Conservation (phyloP, 1,284 basidiomycete genomes). For the Wolfiporia cocos region DNA sequence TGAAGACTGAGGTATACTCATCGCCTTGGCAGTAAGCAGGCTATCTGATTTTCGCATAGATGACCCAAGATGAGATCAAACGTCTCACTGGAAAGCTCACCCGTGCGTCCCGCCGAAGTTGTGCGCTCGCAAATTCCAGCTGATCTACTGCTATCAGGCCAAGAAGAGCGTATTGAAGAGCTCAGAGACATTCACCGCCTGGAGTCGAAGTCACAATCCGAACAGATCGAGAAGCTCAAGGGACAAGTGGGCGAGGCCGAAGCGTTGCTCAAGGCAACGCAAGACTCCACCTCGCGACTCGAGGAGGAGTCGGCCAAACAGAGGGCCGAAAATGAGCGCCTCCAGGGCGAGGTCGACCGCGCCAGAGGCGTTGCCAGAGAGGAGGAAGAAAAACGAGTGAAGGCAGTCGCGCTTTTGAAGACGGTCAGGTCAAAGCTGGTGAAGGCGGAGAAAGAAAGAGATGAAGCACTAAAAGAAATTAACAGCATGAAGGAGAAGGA, state of each 20-base stretch:
- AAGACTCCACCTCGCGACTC: constrained; percentile 36
- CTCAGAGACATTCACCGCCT: constrained; percentile 76
- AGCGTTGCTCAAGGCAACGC: constrained; percentile 53
- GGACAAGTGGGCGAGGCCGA: constrained; percentile 68
- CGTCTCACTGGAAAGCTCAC: constrained; percentile 66
- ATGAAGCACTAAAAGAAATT: constrained; percentile 63
- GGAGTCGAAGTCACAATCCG: constrained; percentile 70
- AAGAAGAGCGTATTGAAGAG: constrained; percentile 81
- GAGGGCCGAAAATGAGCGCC: constrained; percentile 45
- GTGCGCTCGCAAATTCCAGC: background rate
- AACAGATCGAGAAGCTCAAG: constrained; percentile 66
- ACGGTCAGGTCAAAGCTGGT: constrained; percentile 90
- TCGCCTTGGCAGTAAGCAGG: background rate
- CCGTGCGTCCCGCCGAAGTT: constrained; percentile 39
- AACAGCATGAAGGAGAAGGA: constrained; percentile 49
- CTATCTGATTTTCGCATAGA: constrained; percentile 32
- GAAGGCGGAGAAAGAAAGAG: constrained; percentile 88
- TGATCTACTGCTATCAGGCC: constrained; percentile 41
- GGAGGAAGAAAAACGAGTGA: constrained; percentile 94
- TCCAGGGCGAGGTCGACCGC: constrained; percentile 58
- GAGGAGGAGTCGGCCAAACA: constrained; percentile 45
- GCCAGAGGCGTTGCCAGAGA: constrained; percentile 68
- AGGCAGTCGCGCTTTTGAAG: constrained; percentile 86
- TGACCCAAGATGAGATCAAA: constrained; percentile 68
- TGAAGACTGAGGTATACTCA: constrained; percentile 61